These are phyloP conservation scores for Pelargonium australe DNA, from an alignment of 441 rosid species.

Conservation along the genomic window DNA sequence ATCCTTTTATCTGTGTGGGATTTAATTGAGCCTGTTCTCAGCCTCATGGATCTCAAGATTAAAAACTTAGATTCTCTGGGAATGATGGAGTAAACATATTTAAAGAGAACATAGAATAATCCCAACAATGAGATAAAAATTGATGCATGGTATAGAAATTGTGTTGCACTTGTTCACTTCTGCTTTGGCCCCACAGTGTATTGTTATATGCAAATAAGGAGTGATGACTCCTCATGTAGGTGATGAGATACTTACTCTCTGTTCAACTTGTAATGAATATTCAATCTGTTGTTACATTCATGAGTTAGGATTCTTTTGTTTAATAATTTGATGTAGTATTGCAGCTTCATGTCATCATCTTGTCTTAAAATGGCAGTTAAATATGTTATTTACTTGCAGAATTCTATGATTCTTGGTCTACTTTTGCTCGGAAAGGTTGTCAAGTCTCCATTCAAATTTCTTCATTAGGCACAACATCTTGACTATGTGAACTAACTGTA, in stretches of 20 bases:
- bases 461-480: constrained; percentile 4
- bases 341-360: not conserved
- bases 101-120: not conserved
- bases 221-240: not conserved
- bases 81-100: not conserved
- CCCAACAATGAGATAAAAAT: not conserved
- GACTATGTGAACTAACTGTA: not conserved
- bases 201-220: not conserved
- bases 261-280: not conserved
- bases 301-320: not conserved
- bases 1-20: not conserved
- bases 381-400: not conserved
- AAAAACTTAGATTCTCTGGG: not conserved
- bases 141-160: not conserved
- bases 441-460: not conserved
- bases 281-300: not conserved
- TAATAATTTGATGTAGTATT: constrained; percentile 7
- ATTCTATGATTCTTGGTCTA: not conserved
- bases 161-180: not conserved
- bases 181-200: not conserved
- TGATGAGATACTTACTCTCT: not conserved
- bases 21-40: not conserved
- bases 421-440: not conserved
- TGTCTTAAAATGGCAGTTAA: not conserved
- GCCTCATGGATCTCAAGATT: not conserved